These are phyloP conservation scores for Sugiyamaella paludigena DNA, from an alignment of 1,139 yeast genomes.

Conservation along the genomic window DNA sequence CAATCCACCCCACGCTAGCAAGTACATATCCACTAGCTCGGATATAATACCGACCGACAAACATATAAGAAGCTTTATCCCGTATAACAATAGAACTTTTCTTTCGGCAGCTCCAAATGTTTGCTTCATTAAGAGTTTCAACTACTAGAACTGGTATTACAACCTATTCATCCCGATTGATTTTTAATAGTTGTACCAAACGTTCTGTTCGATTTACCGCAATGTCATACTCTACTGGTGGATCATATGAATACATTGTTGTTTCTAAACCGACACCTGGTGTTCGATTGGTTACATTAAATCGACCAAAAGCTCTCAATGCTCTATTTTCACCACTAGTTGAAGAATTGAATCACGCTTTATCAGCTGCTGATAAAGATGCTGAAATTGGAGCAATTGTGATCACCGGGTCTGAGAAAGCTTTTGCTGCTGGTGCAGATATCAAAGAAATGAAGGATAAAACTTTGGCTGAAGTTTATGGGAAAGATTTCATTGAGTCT, in stretches of 20 bases:
- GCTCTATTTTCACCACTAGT: slow-evolving; percentile 55
- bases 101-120: neutral
- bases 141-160: slow-evolving; percentile 1
- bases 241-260: slow-evolving; percentile 40
- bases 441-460: slow-evolving; percentile 49
- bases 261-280: slow-evolving; percentile 43
- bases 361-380: slow-evolving; percentile 42
- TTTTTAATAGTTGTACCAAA: neutral
- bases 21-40: too few relatives aligned
- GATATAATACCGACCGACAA: too few relatives aligned
- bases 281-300: slow-evolving; percentile 52
- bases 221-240: slow-evolving; percentile 32
- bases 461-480: slow-evolving; percentile 40
- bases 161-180: neutral
- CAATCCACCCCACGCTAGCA: too few relatives aligned
- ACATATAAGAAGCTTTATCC: too few relatives aligned
- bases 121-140: slow-evolving; percentile 5
- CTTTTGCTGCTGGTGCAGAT: slow-evolving; percentile 57
- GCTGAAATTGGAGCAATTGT: slow-evolving; percentile 46
- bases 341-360: slow-evolving; percentile 43
- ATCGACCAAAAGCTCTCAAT: slow-evolving; percentile 64
- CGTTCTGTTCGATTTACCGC: slow-evolving; percentile 9
- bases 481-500: slow-evolving; percentile 38
- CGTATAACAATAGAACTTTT: too few relatives aligned
- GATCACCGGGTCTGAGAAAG: slow-evolving; percentile 46